phyloP scores from a whole-genome alignment of 176 grass and related monocot genomes.

The Saccharum spontaneum region DNA sequence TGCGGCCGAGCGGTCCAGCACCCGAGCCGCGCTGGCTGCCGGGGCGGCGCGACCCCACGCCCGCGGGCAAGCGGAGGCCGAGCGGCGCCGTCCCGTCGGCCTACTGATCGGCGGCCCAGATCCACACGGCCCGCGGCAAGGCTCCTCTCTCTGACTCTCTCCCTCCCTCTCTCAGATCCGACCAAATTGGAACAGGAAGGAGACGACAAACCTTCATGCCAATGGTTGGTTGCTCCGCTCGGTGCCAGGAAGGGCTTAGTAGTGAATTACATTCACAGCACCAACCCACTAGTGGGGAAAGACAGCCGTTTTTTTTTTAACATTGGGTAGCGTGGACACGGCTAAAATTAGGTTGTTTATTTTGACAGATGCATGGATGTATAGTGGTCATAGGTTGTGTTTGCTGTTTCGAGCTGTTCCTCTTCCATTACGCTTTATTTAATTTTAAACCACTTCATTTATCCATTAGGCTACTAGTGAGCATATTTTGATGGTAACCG shows the following conservation, averaged over 20 bases:
- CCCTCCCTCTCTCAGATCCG: not conserved
- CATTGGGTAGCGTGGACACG: not conserved
- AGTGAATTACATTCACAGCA: not conserved
- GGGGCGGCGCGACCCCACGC: no score
- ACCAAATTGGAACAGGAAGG: not conserved
- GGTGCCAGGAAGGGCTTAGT: not conserved
- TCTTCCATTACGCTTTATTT: not conserved
- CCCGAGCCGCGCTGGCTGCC: no score
- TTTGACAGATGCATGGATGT: not conserved
- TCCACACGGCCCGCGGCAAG: not conserved
- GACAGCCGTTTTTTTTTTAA: not conserved
- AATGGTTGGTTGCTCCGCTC: not conserved
- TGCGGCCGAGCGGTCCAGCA: no score
- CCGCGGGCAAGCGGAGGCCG: no score
- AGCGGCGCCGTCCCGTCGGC: no score
- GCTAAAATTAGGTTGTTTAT: not conserved
- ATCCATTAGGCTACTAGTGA: not conserved
- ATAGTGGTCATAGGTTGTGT: not conserved
- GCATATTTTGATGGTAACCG: not conserved
- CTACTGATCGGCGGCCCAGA: not conserved
- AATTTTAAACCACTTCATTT: not conserved
- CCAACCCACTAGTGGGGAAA: not conserved
- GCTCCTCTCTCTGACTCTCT: not conserved
- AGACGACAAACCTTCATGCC: not conserved
- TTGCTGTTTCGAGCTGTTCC: not conserved